phyloP scores from a whole-genome alignment of 176 grass and related monocot species.

The Themeda triandra region DNA sequence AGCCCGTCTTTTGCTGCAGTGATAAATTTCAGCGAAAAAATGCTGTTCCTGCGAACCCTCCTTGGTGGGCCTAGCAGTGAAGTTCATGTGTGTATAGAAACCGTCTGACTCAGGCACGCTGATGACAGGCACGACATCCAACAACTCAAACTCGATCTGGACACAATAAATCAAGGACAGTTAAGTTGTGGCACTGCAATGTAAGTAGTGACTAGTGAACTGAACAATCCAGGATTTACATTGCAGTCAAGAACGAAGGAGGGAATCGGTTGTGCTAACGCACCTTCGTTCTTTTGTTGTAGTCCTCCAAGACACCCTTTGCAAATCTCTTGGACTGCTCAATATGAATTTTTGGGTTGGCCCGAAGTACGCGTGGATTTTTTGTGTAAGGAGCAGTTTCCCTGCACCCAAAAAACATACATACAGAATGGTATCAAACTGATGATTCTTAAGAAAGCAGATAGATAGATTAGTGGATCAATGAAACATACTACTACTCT shows the following conservation, averaged over 20 bases:
- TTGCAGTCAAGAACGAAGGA: neutral
- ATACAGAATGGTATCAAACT: too few species aligned
- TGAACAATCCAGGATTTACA: too few species aligned
- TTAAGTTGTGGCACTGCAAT: neutral
- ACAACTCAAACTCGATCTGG: neutral
- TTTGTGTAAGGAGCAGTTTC: neutral
- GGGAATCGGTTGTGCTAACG: neutral
- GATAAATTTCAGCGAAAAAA: slow-evolving; percentile 12
- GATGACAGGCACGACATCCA: neutral
- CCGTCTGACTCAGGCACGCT: neutral
- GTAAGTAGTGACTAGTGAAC: too few species aligned
- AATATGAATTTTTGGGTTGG: neutral
- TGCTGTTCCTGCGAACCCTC: slow-evolving; percentile 12
- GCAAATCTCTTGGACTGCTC: neutral
- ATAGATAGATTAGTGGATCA: too few species aligned
- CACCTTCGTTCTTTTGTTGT: neutral
- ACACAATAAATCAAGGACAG: neutral
- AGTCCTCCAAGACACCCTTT: neutral
- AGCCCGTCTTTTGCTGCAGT: neutral
- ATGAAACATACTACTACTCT: too few species aligned
- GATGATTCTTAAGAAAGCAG: too few species aligned
- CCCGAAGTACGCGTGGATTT: neutral
- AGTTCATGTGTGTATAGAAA: slow-evolving; percentile 6
- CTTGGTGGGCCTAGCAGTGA: slow-evolving; percentile 1
- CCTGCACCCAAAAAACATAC: neutral